A percentile compares a stretch with the other conserved stretches of the same genome.
phyloP scores from a whole-genome alignment of 495 filamentous ascomycete species.

The Penicillium antarcticum region DNA sequence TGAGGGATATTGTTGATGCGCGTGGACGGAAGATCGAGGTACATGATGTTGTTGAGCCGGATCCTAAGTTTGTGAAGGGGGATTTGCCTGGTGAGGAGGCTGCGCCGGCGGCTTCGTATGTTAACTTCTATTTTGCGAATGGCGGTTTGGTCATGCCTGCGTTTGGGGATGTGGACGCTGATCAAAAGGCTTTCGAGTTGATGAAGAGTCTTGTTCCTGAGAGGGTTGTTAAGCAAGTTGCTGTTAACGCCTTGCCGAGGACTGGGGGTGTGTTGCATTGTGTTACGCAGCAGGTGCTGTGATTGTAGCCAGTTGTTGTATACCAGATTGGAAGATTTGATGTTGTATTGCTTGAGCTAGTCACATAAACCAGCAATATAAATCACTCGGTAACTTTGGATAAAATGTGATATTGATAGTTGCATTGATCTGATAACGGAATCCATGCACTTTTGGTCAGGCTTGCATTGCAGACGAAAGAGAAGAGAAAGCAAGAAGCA shows the following conservation, averaged over 20 bases:
- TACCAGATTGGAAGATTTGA: background rate
- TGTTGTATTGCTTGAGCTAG: background rate
- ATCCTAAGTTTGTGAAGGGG: constrained; percentile 18
- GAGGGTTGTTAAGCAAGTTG: constrained; percentile 21
- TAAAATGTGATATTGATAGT: background rate
- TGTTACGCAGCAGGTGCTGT: constrained; percentile 32
- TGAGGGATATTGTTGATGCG: constrained; percentile 23
- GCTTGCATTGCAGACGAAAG: background rate
- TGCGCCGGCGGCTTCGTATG: constrained; percentile 28
- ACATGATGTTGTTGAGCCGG: constrained; percentile 29
- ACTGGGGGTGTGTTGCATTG: constrained; percentile 35
- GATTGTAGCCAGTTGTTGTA: background rate
- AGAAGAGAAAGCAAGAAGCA: background rate
- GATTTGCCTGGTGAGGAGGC: constrained; percentile 20
- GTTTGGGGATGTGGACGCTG: constrained; percentile 28
- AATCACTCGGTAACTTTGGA: too few species aligned
- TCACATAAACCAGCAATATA: too few species aligned
- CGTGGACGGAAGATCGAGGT: constrained; percentile 23
- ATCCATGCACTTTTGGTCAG: too few species aligned
- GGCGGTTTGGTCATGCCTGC: constrained; percentile 30
- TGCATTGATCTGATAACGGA: too few species aligned
- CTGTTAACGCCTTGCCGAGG: constrained; percentile 25
- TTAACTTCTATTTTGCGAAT: constrained; percentile 38
- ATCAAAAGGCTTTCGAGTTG: constrained; percentile 23
- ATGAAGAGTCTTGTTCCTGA: constrained; percentile 23